Percentiles rank a stretch among this genome's conserved stretches.
phyloP scores from a whole-genome alignment of 495 filamentous ascomycete species.

The Penicillium atrosanguineum region DNA sequence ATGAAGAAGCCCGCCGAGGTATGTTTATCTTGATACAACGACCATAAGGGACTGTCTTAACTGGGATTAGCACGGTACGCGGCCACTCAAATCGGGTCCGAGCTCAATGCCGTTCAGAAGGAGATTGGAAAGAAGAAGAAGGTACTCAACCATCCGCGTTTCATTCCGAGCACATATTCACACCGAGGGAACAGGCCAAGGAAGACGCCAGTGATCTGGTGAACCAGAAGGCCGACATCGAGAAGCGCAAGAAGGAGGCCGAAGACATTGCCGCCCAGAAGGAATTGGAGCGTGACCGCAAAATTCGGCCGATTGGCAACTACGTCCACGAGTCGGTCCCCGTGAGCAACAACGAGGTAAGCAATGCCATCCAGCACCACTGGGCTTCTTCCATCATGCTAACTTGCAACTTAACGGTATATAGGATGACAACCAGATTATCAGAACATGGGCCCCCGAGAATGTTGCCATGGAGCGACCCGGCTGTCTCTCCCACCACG shows the following conservation, averaged over 20 bases:
- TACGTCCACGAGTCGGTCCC: conserved; percentile 91
- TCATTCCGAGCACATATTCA: conserved; percentile 3
- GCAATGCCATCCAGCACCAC: neutral
- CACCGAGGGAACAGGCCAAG: conserved; percentile 57
- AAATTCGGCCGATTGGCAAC: conserved; percentile 86
- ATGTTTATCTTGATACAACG: conserved; percentile 9
- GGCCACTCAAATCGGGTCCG: conserved; percentile 71
- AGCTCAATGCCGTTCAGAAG: conserved; percentile 86
- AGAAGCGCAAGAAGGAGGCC: conserved; percentile 75
- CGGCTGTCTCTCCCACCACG: conserved; percentile 83
- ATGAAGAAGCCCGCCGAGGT: conserved; percentile 83
- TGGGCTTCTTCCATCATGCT: neutral
- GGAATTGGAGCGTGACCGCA: conserved; percentile 65
- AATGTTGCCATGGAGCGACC: conserved; percentile 66
- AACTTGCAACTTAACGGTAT: neutral
- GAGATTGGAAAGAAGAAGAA: conserved; percentile 92
- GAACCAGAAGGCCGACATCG: conserved; percentile 68
- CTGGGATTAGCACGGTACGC: conserved; percentile 66
- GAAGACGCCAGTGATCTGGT: conserved; percentile 77
- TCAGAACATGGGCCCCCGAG: conserved; percentile 76
- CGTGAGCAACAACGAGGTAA: conserved; percentile 81
- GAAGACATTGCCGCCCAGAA: conserved; percentile 72
- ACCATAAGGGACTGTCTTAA: neutral
- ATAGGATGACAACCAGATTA: conserved; percentile 75
- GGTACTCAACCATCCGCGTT: conserved; percentile 35